Conservation (phyloP, 2,329 filamentous ascomycete species). For the Nemania bipapillata region DNA sequence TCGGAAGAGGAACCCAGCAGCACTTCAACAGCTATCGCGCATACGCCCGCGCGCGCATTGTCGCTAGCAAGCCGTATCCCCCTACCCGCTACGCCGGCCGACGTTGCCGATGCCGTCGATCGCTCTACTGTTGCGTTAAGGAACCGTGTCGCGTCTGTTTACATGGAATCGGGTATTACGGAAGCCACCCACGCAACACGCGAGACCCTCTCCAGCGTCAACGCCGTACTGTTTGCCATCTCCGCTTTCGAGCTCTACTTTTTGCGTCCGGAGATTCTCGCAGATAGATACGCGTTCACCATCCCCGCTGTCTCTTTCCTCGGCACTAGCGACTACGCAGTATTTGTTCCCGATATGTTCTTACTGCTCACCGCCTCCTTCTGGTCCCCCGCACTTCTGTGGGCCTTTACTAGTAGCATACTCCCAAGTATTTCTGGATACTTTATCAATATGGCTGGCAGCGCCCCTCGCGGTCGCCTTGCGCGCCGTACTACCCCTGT, state of each 20-base stretch:
- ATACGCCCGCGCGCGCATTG: conserved; percentile 64
- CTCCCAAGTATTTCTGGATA: conserved; percentile 80
- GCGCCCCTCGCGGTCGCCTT: conserved; percentile 54
- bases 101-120: conserved; percentile 80
- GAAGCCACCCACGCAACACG: conserved; percentile 74
- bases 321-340: conserved; percentile 66
- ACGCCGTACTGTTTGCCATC: conserved; percentile 75
- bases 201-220: conserved; percentile 76
- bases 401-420: conserved; percentile 76
- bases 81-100: conserved; percentile 82
- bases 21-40: conserved; percentile 59
- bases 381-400: conserved; percentile 84
- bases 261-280: conserved; percentile 76
- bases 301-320: conserved; percentile 70
- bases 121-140: conserved; percentile 74
- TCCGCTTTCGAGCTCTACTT: conserved; percentile 75
- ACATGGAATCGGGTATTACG: conserved; percentile 72
- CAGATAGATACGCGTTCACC: conserved; percentile 77
- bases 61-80: conserved; percentile 70
- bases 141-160: conserved; percentile 71
- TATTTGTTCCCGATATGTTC: conserved; percentile 84
- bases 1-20: conserved; percentile 51
- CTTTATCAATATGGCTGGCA: conserved; percentile 85
- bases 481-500: conserved; percentile 57
- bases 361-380: conserved; percentile 78